Base-by-base conservation (phyloP, 2,329 filamentous ascomycete genomes). In the Sphaerulina musiva region DNA sequence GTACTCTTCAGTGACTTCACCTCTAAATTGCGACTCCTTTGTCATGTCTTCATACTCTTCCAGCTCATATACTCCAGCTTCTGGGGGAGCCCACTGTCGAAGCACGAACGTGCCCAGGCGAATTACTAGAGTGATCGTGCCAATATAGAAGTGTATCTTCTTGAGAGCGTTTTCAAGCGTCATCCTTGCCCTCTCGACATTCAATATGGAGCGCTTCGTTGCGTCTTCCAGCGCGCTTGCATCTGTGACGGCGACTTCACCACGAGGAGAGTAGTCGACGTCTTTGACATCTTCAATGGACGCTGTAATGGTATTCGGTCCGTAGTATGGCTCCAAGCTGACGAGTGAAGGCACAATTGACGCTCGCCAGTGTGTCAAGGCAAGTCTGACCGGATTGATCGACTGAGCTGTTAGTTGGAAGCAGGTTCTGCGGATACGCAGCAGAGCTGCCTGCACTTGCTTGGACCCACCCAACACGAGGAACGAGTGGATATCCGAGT, bases 361-460 rank as follows among this genome's bases (percentile, higher is more conserved):
- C 7, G 57, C 43, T 11, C 60, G 59, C 55, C 62, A 64, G 4
- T 63, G 61, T 12, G 68, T 29, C 12, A 71, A 32, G 54, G 68
- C 66, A 7, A 59, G 32, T n/a, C 64, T 60, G 9, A 57, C 49
- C 6, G 61, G 52, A 17, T 57, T 59, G 36, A 65, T 55, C 17
- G 63, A 58, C 8, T 63, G 62, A 20, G 68, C 63, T 2, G 68
- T 66, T 26, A 76, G 69, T 45, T 72, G 67, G 48, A 65, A 70
- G 52, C 70, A 72, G 4, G 62, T 67, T 6, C 68, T 67, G 36
- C 72, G 69, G 59, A 69, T 69, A 38, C 56, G 72, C 55, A 54
- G 59, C 59, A 68, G 69, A 59, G 60, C 68, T 62, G 51, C 64
- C 57, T 58, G 59, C 53, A 65, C 69, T 56, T 62, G 51, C 3